phyloP scores from a whole-genome alignment of 2,329 filamentous ascomycete genomes.

The Leptographium procerum region DNA sequence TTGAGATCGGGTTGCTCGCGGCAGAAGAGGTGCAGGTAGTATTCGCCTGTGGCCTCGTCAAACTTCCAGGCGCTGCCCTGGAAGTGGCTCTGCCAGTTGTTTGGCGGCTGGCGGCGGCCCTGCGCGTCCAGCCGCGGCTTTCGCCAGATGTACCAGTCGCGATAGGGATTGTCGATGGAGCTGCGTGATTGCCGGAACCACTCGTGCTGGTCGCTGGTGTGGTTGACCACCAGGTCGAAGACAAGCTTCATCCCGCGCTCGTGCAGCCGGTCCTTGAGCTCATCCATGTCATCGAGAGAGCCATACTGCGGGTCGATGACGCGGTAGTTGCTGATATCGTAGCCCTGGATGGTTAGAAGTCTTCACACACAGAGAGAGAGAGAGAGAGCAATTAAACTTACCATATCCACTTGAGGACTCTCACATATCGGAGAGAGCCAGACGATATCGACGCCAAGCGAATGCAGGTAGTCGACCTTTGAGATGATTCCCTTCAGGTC shows the following conservation, averaged over 20 bases:
- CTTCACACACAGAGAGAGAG: not conserved
- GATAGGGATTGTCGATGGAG: constrained; percentile 48
- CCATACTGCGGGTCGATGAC: constrained; percentile 41
- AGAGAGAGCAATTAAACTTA: not conserved
- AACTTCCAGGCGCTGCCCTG: constrained; percentile 55
- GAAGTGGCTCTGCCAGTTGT: constrained; percentile 60
- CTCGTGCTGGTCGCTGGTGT: constrained; percentile 58
- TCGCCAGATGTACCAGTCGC: constrained; percentile 37
- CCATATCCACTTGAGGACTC: constrained; percentile 39
- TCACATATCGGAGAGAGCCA: constrained; percentile 43
- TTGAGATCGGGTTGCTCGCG: constrained; percentile 57
- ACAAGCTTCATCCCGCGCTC: constrained; percentile 43
- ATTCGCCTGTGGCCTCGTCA: constrained; percentile 58
- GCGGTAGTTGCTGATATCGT: constrained; percentile 55
- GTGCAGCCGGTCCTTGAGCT: constrained; percentile 46
- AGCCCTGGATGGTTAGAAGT: constrained; percentile 26
- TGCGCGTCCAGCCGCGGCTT: constrained; percentile 32
- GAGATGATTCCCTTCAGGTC: constrained; percentile 53
- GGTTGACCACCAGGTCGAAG: constrained; percentile 66
- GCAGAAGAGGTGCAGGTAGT: constrained; percentile 66
- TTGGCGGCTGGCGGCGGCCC: constrained; percentile 55
- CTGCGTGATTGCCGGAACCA: constrained; percentile 59
- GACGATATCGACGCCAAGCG: constrained; percentile 48
- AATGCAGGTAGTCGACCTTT: constrained; percentile 50
- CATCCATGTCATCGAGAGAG: constrained; percentile 51